These are phyloP conservation scores for Cajanus cajan DNA, from an alignment of 306 rosid genomes.

Conservation along the genomic window DNA sequence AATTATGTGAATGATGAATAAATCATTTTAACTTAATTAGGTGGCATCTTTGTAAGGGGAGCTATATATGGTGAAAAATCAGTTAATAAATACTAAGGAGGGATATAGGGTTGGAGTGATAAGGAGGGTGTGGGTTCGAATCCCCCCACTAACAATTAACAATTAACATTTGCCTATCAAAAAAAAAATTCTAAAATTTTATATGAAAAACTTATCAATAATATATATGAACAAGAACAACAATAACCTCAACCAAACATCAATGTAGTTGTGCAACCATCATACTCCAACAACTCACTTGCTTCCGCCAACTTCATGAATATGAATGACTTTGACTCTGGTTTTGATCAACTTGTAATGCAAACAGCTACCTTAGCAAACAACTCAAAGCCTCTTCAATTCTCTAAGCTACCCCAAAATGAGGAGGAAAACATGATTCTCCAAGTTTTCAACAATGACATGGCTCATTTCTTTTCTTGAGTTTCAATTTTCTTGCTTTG, in stretches of 20 bases:
- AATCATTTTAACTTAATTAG: conserved; percentile 24
- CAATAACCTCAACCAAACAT: not conserved
- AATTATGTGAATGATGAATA: not conserved
- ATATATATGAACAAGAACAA: conserved; percentile 29
- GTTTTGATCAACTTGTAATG: conserved; percentile 41
- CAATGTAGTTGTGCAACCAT: conserved; percentile 40
- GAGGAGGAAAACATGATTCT: conserved; percentile 57
- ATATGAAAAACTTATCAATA: conserved; percentile 46
- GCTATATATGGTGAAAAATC: conserved; percentile 53
- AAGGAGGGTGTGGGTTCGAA: no score
- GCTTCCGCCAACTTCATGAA: conserved; percentile 50
- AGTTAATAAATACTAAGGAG: conserved; percentile 50
- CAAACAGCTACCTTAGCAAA: conserved; percentile 43
- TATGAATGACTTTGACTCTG: conserved; percentile 31
- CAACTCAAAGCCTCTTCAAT: conserved; percentile 51
- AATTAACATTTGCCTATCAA: no score
- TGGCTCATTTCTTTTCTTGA: not conserved
- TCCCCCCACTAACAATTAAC: no score
- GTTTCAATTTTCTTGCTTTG: conserved; percentile 12
- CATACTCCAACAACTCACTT: conserved; percentile 58
- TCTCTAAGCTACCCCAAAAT: conserved; percentile 38
- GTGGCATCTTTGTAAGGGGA: conserved; percentile 65
- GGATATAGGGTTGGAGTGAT: no score
- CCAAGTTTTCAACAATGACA: conserved; percentile 30
- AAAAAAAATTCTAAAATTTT: no score